A percentile compares a stretch with the other conserved stretches of the same genome.
phyloP scores from a whole-genome alignment of 2,329 filamentous ascomycete genomes.

The Penicillium occitanis region DNA sequence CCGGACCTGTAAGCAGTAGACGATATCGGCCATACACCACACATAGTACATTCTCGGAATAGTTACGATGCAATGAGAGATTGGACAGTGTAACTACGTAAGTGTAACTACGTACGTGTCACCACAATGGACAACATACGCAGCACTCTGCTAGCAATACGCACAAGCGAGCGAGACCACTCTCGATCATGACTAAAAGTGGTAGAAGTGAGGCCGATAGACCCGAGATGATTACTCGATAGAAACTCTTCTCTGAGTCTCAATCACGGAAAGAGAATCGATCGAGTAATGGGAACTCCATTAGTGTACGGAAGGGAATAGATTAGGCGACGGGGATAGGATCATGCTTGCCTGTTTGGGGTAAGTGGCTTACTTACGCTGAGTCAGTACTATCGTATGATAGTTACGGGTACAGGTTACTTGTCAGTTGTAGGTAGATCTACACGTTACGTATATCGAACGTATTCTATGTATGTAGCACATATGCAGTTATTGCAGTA shows the following conservation, averaged over 20 bases:
- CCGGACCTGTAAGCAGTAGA: background rate
- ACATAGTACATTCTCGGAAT: background rate
- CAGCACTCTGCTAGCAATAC: background rate
- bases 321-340: constrained; percentile 13
- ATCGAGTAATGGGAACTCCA: constrained; percentile 19
- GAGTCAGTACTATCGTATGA: too few species aligned
- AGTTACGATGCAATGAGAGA: background rate
- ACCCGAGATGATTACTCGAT: constrained; percentile 16
- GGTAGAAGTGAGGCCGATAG: background rate
- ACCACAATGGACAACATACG: background rate
- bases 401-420: too few species aligned
- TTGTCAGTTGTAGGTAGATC: background rate
- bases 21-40: constrained; percentile 3
- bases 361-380: background rate
- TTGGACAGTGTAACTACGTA: background rate
- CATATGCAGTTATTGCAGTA: background rate
- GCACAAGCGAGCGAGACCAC: background rate
- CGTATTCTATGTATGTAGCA: background rate
- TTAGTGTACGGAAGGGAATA: too few species aligned
- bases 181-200: background rate
- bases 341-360: constrained; percentile 21
- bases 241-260: background rate
- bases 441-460: background rate
- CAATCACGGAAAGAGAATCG: background rate
- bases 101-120: background rate